Evolutionary conservation across 768 basidiomycete genomes (phyloP).

Genomic region (Naganishia antarctica): DNA sequence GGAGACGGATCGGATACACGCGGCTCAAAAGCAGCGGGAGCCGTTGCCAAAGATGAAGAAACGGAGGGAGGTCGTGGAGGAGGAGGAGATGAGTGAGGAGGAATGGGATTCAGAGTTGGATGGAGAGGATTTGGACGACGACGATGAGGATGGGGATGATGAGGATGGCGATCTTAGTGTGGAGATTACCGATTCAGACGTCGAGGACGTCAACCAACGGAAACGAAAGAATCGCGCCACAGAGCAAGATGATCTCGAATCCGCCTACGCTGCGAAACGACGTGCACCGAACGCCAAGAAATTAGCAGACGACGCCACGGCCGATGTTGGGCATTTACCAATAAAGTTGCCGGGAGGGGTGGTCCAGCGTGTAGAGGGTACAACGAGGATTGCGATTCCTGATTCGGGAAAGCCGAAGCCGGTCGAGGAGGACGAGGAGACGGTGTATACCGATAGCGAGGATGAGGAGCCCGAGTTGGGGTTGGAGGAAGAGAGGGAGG

Average conservation of each 20-base stretch:
- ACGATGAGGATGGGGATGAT: constrained; percentile 28
- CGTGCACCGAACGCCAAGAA: constrained; percentile 35
- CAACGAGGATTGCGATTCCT: constrained; percentile 40
- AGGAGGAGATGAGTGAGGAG: constrained; percentile 48
- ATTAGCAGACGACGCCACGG: constrained; percentile 26
- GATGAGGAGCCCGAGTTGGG: constrained; percentile 35
- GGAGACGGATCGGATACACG: constrained; percentile 68
- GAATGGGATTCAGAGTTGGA: constrained; percentile 32
- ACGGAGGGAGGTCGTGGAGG: constrained; percentile 59
- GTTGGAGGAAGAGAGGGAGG: constrained; percentile 38
- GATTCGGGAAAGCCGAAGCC: constrained; percentile 31
- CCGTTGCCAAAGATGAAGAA: constrained; percentile 53
- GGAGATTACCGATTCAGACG: constrained; percentile 12
- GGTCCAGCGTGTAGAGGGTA: constrained; percentile 55
- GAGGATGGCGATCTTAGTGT: constrained; percentile 28
- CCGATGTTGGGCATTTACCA: constrained; percentile 56
- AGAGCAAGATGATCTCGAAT: constrained; percentile 70
- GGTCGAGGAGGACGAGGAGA: constrained; percentile 31
- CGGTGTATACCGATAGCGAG: constrained; percentile 32
- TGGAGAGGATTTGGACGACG: constrained; percentile 28
- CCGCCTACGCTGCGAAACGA: constrained; percentile 50
- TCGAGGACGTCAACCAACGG: constrained; percentile 17
- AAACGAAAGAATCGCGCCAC: constrained; percentile 55
- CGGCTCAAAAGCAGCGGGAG: constrained; percentile 55
- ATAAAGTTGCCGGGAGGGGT: constrained; percentile 81